Evolutionary conservation across 805 yeast genomes (phyloP).

Genomic region (Priceomyces castillae): DNA sequence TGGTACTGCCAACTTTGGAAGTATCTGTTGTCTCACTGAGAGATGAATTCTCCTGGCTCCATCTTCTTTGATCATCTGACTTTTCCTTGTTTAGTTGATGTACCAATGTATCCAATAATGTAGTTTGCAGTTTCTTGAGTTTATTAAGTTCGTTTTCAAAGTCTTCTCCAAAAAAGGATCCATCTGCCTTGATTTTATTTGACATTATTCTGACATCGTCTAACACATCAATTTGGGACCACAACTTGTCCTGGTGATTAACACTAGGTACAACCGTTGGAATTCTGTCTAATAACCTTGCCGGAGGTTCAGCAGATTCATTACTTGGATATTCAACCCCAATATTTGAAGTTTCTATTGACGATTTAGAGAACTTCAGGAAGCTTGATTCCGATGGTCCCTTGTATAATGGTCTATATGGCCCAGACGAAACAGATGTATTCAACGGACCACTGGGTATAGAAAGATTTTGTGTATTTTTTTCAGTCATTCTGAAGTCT

Average conservation of each 20-base stretch:
- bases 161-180: constrained; percentile 49
- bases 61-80: neutral
- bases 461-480: constrained; percentile 1
- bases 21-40: neutral
- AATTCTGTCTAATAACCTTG: constrained; percentile 41
- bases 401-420: constrained; percentile 10
- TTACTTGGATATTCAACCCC: constrained; percentile 10
- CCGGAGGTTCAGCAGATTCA: constrained; percentile 10
- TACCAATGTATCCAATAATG: constrained; percentile 32
- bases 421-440: constrained; percentile 9
- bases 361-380: constrained; percentile 15
- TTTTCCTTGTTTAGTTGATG: constrained; percentile 20
- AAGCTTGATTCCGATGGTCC: constrained; percentile 12
- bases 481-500: neutral
- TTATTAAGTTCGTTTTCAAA: constrained; percentile 52
- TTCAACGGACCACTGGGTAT: constrained; percentile 16
- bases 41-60: constrained; percentile 1
- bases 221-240: constrained; percentile 85
- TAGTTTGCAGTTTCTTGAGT: constrained; percentile 55
- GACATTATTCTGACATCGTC: constrained; percentile 74
- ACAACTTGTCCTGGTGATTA: constrained; percentile 69
- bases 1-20: neutral
- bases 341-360: constrained; percentile 15
- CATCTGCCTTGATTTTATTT: constrained; percentile 37
- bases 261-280: constrained; percentile 57